These are phyloP conservation scores for Sarcodon aspratus DNA, from an alignment of 768 basidiomycete genomes.

Conservation along the genomic window DNA sequence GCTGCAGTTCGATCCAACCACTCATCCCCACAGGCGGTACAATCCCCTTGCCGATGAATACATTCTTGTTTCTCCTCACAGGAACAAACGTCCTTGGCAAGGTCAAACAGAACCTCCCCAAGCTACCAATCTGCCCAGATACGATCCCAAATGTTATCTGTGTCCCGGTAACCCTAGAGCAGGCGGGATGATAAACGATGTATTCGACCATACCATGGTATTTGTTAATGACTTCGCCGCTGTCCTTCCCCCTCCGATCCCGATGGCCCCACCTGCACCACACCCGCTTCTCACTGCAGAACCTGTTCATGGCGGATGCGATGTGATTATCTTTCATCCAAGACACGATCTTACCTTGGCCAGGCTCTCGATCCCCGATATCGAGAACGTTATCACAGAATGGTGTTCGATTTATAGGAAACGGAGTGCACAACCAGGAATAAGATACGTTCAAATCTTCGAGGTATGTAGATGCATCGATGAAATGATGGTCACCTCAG, in stretches of 20 bases:
- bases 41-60: conserved; percentile 74
- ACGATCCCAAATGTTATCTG: conserved; percentile 73
- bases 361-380: conserved; percentile 42
- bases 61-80: conserved; percentile 81
- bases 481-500: neutral
- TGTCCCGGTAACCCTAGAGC: conserved; percentile 79
- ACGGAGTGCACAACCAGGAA: conserved; percentile 53
- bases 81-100: conserved; percentile 84
- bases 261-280: conserved; percentile 33
- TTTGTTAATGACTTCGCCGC: conserved; percentile 85
- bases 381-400: conserved; percentile 52
- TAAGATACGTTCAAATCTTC: conserved; percentile 81
- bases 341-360: conserved; percentile 81
- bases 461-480: conserved; percentile 39
- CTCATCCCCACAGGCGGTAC: conserved; percentile 63
- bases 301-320: conserved; percentile 75
- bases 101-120: conserved; percentile 72
- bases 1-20: conserved; percentile 40
- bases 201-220: conserved; percentile 53
- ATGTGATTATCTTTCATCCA: conserved; percentile 81
- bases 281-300: conserved; percentile 55
- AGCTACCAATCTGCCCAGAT: conserved; percentile 35
- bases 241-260: conserved; percentile 52
- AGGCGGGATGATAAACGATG: conserved; percentile 56
- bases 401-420: conserved; percentile 60